Evolutionary conservation across 306 rosid genomes (phyloP).

Genomic region (Luffa aegyptiaca): DNA sequence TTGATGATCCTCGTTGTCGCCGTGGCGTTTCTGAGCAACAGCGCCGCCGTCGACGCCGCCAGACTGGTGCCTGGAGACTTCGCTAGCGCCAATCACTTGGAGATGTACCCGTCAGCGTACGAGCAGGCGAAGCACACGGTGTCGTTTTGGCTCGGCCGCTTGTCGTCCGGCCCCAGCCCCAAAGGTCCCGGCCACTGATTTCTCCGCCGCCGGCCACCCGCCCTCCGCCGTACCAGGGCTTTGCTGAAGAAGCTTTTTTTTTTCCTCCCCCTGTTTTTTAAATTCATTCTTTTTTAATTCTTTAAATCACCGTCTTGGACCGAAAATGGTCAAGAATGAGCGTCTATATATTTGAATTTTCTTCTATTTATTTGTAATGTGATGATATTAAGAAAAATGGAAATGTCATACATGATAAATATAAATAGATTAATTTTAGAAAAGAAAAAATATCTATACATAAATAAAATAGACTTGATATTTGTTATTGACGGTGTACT

Average conservation of each 20-base stretch:
- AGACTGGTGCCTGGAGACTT: slow-evolving; percentile 25
- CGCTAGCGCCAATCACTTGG: slow-evolving; percentile 10
- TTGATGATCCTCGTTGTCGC: slow-evolving; percentile 4
- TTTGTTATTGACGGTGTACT: too few species aligned
- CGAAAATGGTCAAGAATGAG: too few species aligned
- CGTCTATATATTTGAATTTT: too few species aligned
- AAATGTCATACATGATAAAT: too few species aligned
- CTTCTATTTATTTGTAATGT: too few species aligned
- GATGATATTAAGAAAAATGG: too few species aligned
- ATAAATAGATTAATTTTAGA: too few species aligned
- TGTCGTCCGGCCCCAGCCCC: slow-evolving; percentile 26
- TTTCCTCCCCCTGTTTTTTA: background rate
- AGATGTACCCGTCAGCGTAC: slow-evolving; percentile 11
- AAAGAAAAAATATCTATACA: too few species aligned
- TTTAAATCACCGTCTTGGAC: too few species aligned
- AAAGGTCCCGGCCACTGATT: slow-evolving; percentile 24
- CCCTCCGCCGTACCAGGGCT: background rate
- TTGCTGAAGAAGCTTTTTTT: background rate
- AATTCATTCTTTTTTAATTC: background rate
- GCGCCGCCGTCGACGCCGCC: slow-evolving; percentile 13
- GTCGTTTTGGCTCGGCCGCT: slow-evolving; percentile 18
- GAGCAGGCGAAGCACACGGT: slow-evolving; percentile 13
- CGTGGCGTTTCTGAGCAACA: slow-evolving; percentile 6
- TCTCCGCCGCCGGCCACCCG: background rate
- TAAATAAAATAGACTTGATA: too few species aligned